A percentile compares a stretch with the other conserved stretches of the same genome.
Evolutionary conservation across 2,329 filamentous ascomycete genomes (phyloP).

Genomic region (Botryotinia narcissicola): DNA sequence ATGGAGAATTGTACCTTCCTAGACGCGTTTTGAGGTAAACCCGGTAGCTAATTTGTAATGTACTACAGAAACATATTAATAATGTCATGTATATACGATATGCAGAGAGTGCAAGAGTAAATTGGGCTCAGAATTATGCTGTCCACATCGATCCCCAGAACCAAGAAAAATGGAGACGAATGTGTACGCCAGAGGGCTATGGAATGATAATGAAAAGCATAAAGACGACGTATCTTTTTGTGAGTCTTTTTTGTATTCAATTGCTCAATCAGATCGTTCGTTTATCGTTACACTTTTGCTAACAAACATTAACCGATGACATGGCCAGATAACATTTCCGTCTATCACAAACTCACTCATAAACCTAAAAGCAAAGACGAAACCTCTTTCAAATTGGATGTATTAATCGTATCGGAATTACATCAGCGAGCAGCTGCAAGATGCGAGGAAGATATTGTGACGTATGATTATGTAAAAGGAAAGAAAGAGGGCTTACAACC

Average conservation of each 20-base stretch:
- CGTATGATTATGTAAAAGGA: conserved; percentile 68
- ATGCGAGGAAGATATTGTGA: conserved; percentile 73
- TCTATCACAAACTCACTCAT: conserved; percentile 71
- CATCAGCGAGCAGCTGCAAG: conserved; percentile 71
- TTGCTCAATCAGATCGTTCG: background rate
- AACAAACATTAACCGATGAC: conserved; percentile 60
- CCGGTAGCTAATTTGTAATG: background rate
- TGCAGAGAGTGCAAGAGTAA: conserved; percentile 76
- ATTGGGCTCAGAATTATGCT: conserved; percentile 73
- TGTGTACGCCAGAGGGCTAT: conserved; percentile 63
- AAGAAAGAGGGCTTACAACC: conserved; percentile 56
- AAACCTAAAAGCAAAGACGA: conserved; percentile 23
- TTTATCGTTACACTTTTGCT: background rate
- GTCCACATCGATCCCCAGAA: conserved; percentile 59
- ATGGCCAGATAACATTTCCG: conserved; percentile 78
- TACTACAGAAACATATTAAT: conserved; percentile 69
- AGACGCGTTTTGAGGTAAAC: background rate
- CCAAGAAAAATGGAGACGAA: conserved; percentile 61
- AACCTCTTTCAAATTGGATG: conserved; percentile 58
- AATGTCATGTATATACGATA: conserved; percentile 82
- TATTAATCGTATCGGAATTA: conserved; percentile 70
- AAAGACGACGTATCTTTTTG: conserved; percentile 83
- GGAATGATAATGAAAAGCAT: conserved; percentile 81
- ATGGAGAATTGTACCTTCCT: background rate
- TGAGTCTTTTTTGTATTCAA: conserved; percentile 44